phyloP scores from a whole-genome alignment of 164 flowering plant genomes.

The Kalanchoe fedtschenkoi region DNA sequence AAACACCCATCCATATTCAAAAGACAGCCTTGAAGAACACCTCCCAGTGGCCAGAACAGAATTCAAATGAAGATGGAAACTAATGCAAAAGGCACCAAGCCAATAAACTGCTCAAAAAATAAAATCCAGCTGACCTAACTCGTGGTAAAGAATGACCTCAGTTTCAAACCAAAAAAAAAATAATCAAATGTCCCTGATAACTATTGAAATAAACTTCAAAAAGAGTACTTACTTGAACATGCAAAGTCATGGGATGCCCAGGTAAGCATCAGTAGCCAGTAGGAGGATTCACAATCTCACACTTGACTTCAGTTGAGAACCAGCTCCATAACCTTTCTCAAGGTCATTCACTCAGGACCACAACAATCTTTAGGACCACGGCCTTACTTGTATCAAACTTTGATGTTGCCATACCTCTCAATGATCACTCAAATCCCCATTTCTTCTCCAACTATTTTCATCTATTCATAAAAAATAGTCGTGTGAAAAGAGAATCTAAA shows the following conservation, averaged over 20 bases:
- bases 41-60: too few species aligned
- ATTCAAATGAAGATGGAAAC: neutral
- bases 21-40: too few species aligned
- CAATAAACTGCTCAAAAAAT: neutral
- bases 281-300: neutral
- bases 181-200: neutral
- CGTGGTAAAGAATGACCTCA: neutral
- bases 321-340: neutral
- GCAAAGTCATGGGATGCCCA: neutral
- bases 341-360: neutral
- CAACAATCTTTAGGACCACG: neutral
- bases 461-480: neutral
- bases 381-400: neutral
- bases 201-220: neutral
- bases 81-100: neutral
- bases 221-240: neutral
- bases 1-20: too few species aligned
- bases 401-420: slow-evolving; percentile 2
- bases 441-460: neutral
- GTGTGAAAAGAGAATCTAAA: neutral
- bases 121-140: neutral
- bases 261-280: slow-evolving; percentile 1
- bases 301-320: neutral
- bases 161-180: neutral
- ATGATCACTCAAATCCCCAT: neutral